Base-by-base conservation (phyloP, 176 grass and related monocot genomes). In the Stipa capillata region DNA sequence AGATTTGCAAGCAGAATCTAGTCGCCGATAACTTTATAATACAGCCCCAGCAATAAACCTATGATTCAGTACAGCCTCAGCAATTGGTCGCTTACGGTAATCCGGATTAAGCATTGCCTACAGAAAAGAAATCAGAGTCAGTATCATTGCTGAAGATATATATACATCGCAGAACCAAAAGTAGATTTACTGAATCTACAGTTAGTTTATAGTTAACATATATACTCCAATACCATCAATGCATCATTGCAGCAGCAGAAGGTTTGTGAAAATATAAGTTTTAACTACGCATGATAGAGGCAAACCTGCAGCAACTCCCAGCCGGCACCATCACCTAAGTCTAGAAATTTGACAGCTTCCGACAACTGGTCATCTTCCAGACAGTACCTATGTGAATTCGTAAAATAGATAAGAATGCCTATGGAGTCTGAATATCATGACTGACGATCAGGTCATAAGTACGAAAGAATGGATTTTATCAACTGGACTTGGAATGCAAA, bases 261-360 rank as follows among this genome's bases (percentile, higher is more conserved):
- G 10, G 13, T 58, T 59, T 11, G 32, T 55, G 33, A 49, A 78
- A 1, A 83, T 21, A 62, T 20, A 70, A 67, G 43, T 27, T 56
- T 40, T 28, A 63, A 6, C 1, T 80, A 28, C 13, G 3, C 41
- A 47, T 67, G 14, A 50, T 20, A 63, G 69, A 70, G 59, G 72
- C 57, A 36, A 79, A 98, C 95, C 95, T 94, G 91, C 49, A 98
- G 73, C 60, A 98, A 79, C 77, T 98, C 92, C 92, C 95, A 94
- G 31, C 94, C 94, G 76, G 91, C 84, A 72, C 91, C 89, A 88
- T 66, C 68, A 10, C 91, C 91, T 78, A 94, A 79, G 69, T 98
- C 92, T 32, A 98, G 80, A 90, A 98, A 94, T 49, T 92, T 88
- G 48, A 98, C 80, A 53, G 95, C 89, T 85, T 94, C 89, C 2